Evolutionary conservation across 768 basidiomycete species (phyloP), one percentile per base, ranked within the genome.

Genomic region (Collybiopsis luxurians): DNA sequence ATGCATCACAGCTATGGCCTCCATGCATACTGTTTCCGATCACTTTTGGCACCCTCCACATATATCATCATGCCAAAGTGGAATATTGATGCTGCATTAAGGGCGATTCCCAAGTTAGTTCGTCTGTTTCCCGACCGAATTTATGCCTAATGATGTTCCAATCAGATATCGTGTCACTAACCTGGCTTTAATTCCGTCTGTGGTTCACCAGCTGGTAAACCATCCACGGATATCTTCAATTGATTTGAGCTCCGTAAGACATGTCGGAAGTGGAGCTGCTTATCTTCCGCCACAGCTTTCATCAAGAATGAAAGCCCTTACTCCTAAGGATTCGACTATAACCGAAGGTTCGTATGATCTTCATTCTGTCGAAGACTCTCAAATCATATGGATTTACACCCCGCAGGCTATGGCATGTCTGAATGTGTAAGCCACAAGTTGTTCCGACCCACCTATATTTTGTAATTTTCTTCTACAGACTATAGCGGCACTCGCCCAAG

Each of bases 1-100:
- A 72, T 90, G 38, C 82, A 89, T 60, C 90, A 92, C 60, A 71
- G 77, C 0, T 89, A 82, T 61, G 90, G 81, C 1, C 71, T 89
- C n/a, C 79, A 86, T 55, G 52, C 70, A 1, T 76, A 78, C 57
- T 67, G 72, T 10, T 78, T 90, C 65, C 79, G 80, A 21, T 60
- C 73, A 0, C 77, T 83, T 48, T 61, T 81, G 13, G 19, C 62
- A 0, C 84, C 80, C 0, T 56, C 59, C 9, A 86, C 87, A 0
- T 50, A 76, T 2, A 68, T 89, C 11, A 66, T 90, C 42, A 65
- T 90, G n/a, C 75, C 81, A 0, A 76, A 73, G 54, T 92, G 89
- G 88, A 76, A 84, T 57, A 67, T 78, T 30, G 73, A 85, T 6
- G 57, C 71, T 0, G 81, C 76, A 12, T 66, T 89, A 0, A 71